Percentiles rank a stretch among this genome's conserved stretches.
These are phyloP conservation scores for Diaporthe vexans DNA, from an alignment of 2,329 filamentous ascomycete species.

Conservation along the genomic window DNA sequence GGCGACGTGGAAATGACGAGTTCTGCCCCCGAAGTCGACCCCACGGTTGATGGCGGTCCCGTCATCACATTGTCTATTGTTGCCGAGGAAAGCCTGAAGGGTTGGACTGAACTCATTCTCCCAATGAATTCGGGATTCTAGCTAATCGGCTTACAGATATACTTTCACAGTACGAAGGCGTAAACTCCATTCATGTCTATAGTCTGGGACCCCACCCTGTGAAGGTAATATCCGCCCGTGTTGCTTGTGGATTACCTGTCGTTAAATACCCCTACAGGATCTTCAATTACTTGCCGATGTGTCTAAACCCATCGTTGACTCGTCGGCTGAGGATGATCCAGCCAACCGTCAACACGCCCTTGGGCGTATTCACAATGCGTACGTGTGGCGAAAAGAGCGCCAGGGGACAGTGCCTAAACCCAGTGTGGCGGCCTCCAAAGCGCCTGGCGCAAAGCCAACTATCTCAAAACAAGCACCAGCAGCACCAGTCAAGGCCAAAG, in stretches of 20 bases:
- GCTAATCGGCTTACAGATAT: constrained; percentile 63
- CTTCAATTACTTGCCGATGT: constrained; percentile 80
- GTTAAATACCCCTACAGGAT: constrained; percentile 56
- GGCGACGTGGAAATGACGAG: constrained; percentile 80
- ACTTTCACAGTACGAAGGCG: constrained; percentile 77
- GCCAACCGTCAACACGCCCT: constrained; percentile 72
- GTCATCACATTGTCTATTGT: constrained; percentile 76
- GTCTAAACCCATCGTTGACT: constrained; percentile 71
- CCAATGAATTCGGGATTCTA: neutral
- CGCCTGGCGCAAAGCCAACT: constrained; percentile 51
- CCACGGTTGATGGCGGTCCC: constrained; percentile 64
- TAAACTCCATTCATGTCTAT: constrained; percentile 88
- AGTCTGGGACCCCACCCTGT: constrained; percentile 81
- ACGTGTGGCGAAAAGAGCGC: constrained; percentile 69
- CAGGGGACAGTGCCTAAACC: constrained; percentile 50
- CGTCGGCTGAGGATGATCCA: constrained; percentile 71
- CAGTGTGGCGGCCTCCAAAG: constrained; percentile 48
- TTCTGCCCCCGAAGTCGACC: constrained; percentile 71
- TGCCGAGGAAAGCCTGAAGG: constrained; percentile 79
- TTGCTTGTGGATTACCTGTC: neutral
- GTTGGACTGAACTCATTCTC: constrained; percentile 58
- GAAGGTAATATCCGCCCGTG: constrained; percentile 60
- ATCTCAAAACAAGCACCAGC: constrained; percentile 44
- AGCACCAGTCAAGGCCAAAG: constrained; percentile 51
- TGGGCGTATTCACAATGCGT: constrained; percentile 81